Conservation (phyloP, 139 green algal species). For the Tetradesmus lagerheimii region DNA sequence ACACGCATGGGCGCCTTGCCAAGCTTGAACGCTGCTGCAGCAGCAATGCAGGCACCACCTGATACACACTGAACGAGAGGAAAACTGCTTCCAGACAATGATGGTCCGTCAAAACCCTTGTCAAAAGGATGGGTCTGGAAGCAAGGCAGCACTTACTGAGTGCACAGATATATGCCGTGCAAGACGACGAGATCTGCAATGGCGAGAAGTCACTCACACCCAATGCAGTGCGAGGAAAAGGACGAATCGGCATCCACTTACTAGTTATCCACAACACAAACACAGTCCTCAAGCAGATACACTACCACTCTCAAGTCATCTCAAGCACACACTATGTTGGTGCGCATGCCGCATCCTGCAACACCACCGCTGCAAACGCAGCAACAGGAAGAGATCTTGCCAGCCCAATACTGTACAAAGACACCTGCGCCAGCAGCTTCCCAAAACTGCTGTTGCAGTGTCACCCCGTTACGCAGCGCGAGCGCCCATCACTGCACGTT, state of each 20-base stretch:
- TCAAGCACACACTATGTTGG: background rate
- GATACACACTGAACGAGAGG: too few relatives aligned
- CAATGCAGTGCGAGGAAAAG: background rate
- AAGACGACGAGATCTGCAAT: background rate
- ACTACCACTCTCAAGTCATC: background rate
- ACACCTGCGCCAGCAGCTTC: background rate
- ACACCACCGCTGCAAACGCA: background rate
- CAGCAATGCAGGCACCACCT: too few relatives aligned
- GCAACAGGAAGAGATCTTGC: background rate
- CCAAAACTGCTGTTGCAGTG: background rate
- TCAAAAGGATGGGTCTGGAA: background rate
- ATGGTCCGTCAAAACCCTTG: background rate
- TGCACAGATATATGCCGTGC: background rate
- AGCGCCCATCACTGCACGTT: background rate
- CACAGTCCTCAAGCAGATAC: too few relatives aligned
- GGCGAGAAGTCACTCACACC: background rate
- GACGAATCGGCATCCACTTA: background rate
- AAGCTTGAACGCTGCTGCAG: background rate
- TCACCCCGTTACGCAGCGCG: background rate
- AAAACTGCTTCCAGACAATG: background rate
- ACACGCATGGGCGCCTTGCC: too few relatives aligned
- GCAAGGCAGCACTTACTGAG: background rate
- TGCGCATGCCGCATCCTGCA: background rate
- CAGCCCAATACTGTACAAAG: background rate
- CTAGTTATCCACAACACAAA: background rate